Evolutionary conservation across 2,329 filamentous ascomycete genomes (phyloP).

Genomic region (Aspergillus brunneoviolaceus): DNA sequence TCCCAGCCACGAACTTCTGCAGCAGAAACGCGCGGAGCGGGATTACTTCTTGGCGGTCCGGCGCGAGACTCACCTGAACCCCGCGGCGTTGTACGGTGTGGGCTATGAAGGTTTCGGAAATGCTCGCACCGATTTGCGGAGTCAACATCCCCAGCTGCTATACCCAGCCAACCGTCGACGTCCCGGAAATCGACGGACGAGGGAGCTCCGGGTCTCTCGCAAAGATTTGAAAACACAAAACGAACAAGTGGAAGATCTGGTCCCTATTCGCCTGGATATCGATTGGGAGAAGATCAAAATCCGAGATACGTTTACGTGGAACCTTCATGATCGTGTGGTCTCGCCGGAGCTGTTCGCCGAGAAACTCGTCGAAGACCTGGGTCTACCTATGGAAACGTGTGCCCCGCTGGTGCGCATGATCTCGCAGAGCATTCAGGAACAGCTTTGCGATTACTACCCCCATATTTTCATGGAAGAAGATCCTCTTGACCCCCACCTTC

Average conservation of each 20-base stretch:
- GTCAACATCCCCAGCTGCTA: conserved; percentile 65
- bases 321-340: conserved; percentile 85
- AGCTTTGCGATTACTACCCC: conserved; percentile 89
- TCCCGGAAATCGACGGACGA: conserved; percentile 73
- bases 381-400: conserved; percentile 68
- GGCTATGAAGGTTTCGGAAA: conserved; percentile 92
- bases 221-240: conserved; percentile 83
- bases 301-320: conserved; percentile 98
- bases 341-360: conserved; percentile 79
- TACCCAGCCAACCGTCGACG: conserved; percentile 77
- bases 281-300: conserved; percentile 95
- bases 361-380: conserved; percentile 83
- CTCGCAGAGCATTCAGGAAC: conserved; percentile 73
- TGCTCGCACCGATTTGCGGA: conserved; percentile 71
- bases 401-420: conserved; percentile 62
- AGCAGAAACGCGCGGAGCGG: conserved; percentile 65
- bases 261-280: conserved; percentile 87
- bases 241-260: conserved; percentile 85
- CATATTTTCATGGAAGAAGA: conserved; percentile 88
- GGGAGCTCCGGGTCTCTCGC: conserved; percentile 69
- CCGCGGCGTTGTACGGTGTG: conserved; percentile 60
- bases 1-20: conserved; percentile 58
- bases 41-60: conserved; percentile 68
- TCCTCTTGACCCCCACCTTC: conserved; percentile 81
- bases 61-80: conserved; percentile 57